Base-by-base conservation (phyloP, 495 filamentous ascomycete species). In the Rostrohypoxylon terebratum region DNA sequence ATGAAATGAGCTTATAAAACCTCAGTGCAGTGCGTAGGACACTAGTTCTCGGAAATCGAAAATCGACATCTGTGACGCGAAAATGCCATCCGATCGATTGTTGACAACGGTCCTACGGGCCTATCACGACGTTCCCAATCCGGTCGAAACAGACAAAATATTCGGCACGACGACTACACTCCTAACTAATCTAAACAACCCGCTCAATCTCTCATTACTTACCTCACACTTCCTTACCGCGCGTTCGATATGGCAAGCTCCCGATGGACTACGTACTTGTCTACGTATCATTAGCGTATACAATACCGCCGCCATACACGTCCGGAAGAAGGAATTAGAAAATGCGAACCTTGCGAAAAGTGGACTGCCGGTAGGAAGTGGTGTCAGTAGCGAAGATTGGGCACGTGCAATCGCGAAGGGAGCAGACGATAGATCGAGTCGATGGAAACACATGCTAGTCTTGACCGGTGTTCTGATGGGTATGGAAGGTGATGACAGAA, bases 371-470 rank as follows among this genome's bases (percentile, higher is more conserved):
- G 79, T 73, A 61, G 87, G 81, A 21, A 86, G 83, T 77, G 85
- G 80, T 53, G 83, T 87, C 71, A 80, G 70, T 68, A 86, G 83
- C 40, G 92, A 97, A 68, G 92, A 90, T 38, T 99, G 96, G 96
- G 85, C 92, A 5, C 89, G 88, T 68, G 94, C 94, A 0, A 87
- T 97, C 1, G 87, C 94, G 20, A 90, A 90, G 75, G 95, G 96
- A 10, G 90, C 93, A 3, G 93, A 98, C 76, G 91, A 94, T 11
- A 86, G 88, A 69, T 94, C 93, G 1, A 91, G 88, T 53, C 83
- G 93, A 79, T 98, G 95, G 96, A 90, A 93, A 81, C 96, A 98
- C 81, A 75, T 94, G 25, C 83, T 97, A 23, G 85, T 94, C 2
- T 86, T 98, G 8, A 89, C 87, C 1, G 96, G 96, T 11, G 82